Evolutionary conservation across 805 yeast species (phyloP).

Genomic region (Kazachstania taianensis): DNA sequence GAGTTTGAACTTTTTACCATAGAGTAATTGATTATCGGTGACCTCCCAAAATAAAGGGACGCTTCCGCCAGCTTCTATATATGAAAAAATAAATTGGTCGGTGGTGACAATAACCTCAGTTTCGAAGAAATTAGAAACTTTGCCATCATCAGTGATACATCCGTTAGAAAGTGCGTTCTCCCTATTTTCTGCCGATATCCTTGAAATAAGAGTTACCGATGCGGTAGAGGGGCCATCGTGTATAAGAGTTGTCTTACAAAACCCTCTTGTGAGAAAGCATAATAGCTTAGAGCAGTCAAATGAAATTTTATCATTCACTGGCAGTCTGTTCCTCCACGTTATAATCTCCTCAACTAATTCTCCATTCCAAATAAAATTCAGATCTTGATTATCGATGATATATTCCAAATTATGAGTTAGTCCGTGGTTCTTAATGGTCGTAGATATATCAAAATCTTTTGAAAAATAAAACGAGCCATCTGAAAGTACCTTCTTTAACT

Average conservation of each 20-base stretch:
- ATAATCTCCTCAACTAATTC: constrained; percentile 73
- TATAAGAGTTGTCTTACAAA: constrained; percentile 54
- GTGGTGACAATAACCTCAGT: constrained; percentile 69
- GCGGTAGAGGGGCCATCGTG: constrained; percentile 18
- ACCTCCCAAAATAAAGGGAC: constrained; percentile 95
- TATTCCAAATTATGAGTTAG: constrained; percentile 31
- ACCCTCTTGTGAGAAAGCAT: constrained; percentile 83
- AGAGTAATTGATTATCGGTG: constrained; percentile 51
- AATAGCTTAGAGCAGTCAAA: constrained; percentile 64
- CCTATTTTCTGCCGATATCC: constrained; percentile 82
- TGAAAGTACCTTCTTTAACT: constrained; percentile 58
- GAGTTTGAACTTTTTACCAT: constrained; percentile 71
- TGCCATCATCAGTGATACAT: constrained; percentile 87
- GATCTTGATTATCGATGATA: constrained; percentile 46
- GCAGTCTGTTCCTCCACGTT: constrained; percentile 58
- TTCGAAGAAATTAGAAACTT: constrained; percentile 85
- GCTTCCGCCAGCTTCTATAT: constrained; percentile 79
- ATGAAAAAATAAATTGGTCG: constrained; percentile 48
- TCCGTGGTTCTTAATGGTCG: constrained; percentile 65
- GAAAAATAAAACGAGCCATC: constrained; percentile 88
- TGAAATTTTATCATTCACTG: constrained; percentile 42
- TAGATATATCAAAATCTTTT: constrained; percentile 81
- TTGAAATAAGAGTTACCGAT: constrained; percentile 68
- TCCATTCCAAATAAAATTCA: constrained; percentile 84
- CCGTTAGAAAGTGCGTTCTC: constrained; percentile 79